These are phyloP conservation scores for Paradendryphiella salina DNA, from an alignment of 2,329 filamentous ascomycete species.

Conservation along the genomic window DNA sequence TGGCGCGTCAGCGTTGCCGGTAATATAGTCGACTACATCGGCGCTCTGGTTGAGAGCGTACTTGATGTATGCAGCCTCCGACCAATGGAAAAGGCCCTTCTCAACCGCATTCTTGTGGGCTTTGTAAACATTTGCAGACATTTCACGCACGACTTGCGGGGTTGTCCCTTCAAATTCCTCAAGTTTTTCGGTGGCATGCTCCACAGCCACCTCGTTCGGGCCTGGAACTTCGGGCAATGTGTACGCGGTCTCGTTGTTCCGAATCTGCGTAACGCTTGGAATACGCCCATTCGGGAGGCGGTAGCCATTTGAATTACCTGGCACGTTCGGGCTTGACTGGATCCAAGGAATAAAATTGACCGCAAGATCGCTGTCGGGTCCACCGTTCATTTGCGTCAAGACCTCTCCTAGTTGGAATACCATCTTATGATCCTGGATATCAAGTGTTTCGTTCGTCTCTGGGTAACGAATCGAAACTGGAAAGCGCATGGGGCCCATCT, in stretches of 20 bases:
- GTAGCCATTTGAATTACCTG: conserved; percentile 47
- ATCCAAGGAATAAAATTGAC: conserved; percentile 68
- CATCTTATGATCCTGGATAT: conserved; percentile 66
- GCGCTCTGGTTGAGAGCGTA: conserved; percentile 62
- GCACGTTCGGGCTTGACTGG: conserved; percentile 59
- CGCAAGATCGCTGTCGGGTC: conserved; percentile 51
- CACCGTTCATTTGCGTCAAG: conserved; percentile 62
- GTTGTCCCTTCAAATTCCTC: conserved; percentile 28
- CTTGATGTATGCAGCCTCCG: conserved; percentile 64
- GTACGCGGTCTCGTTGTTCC: conserved; percentile 32
- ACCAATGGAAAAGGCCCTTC: conserved; percentile 64
- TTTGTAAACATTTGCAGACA: conserved; percentile 53
- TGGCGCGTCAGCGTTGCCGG: conserved; percentile 51
- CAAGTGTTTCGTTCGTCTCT: conserved; percentile 59
- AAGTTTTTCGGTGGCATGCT: conserved; percentile 26
- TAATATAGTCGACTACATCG: conserved; percentile 55
- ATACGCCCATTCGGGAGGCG: conserved; percentile 43
- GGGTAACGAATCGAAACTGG: conserved; percentile 57
- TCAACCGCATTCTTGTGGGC: conserved; percentile 60
- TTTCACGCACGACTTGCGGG: conserved; percentile 44
- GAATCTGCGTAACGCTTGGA: conserved; percentile 36
- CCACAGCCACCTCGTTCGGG: conserved; percentile 24
- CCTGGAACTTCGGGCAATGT: conserved; percentile 17
- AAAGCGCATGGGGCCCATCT: conserved; percentile 69
- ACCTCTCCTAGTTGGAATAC: conserved; percentile 65